These are phyloP conservation scores for Fusarium aywerte DNA, from an alignment of 2,329 filamentous ascomycete genomes.

Conservation along the genomic window DNA sequence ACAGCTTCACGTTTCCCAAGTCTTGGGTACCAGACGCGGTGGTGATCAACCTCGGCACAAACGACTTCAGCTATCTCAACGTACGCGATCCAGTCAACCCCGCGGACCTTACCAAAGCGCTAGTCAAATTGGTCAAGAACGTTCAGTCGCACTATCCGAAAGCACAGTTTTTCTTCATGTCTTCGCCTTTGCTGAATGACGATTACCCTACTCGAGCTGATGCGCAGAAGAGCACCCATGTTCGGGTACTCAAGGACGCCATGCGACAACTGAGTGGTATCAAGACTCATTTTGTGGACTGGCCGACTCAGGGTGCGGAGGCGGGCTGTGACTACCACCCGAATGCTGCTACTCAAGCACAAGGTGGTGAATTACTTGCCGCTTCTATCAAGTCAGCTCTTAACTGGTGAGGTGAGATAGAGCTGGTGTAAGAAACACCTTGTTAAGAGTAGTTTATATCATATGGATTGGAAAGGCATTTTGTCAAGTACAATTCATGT, in stretches of 20 bases:
- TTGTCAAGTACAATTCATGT: background rate
- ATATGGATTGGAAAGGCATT: too few relatives aligned
- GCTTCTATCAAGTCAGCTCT: constrained; percentile 41
- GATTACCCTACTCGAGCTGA: constrained; percentile 51
- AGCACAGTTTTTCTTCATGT: constrained; percentile 55
- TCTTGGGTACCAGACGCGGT: constrained; percentile 49
- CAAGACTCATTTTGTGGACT: constrained; percentile 54
- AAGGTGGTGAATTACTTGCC: constrained; percentile 46
- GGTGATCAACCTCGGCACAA: constrained; percentile 58
- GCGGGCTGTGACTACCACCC: constrained; percentile 58
- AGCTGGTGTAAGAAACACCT: background rate
- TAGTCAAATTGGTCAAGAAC: constrained; percentile 34
- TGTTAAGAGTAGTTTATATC: too few relatives aligned
- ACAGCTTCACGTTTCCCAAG: constrained; percentile 53
- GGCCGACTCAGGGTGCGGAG: constrained; percentile 54
- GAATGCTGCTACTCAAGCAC: constrained; percentile 52
- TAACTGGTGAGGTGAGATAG: constrained; percentile 2
- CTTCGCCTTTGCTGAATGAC: constrained; percentile 54
- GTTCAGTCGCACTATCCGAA: constrained; percentile 51
- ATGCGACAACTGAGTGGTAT: constrained; percentile 47
- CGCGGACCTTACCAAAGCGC: constrained; percentile 43
- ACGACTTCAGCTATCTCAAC: constrained; percentile 54
- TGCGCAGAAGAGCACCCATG: constrained; percentile 53
- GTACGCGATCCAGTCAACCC: constrained; percentile 47
- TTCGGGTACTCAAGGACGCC: constrained; percentile 49